phyloP scores from a whole-genome alignment of 169 alveolate genomes.

The Plasmodium yoelii region DNA sequence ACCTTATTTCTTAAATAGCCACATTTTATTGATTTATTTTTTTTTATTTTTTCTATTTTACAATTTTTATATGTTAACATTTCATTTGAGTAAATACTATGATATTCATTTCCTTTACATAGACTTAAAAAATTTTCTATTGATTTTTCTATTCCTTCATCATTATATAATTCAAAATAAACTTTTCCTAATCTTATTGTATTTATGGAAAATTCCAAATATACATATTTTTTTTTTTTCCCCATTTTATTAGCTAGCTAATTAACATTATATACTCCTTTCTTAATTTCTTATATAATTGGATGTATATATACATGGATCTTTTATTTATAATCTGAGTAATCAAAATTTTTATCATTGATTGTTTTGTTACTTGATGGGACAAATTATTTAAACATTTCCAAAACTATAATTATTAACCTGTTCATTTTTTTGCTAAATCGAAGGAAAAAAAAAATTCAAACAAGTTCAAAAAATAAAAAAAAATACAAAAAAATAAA shows the following conservation, averaged over 20 bases:
- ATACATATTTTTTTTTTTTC: constrained; percentile 36
- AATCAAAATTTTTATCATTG: too few species aligned
- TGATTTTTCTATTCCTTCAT: constrained; percentile 44
- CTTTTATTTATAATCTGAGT: too few species aligned
- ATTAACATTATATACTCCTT: too few species aligned
- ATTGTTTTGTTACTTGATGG: too few species aligned
- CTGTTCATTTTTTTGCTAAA: too few species aligned
- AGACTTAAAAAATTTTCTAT: constrained; percentile 32
- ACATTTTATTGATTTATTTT: constrained; percentile 47
- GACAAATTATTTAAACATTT: too few species aligned
- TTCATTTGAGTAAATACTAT: constrained; percentile 45
- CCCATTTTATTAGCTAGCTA: constrained; percentile 13
- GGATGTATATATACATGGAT: too few species aligned
- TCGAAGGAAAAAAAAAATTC: too few species aligned
- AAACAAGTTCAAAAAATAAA: too few species aligned
- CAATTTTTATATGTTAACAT: constrained; percentile 40
- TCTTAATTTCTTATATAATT: too few species aligned
- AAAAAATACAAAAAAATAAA: too few species aligned
- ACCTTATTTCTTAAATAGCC: constrained; percentile 45
- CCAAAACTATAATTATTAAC: too few species aligned
- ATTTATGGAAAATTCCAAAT: constrained; percentile 35
- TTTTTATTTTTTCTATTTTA: constrained; percentile 35
- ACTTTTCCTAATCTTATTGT: constrained; percentile 41
- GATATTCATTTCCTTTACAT: constrained; percentile 53
- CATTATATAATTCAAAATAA: constrained; percentile 43